These are phyloP conservation scores for Corniculantispora saksenae DNA, from an alignment of 2,329 filamentous ascomycete species.

Conservation along the genomic window DNA sequence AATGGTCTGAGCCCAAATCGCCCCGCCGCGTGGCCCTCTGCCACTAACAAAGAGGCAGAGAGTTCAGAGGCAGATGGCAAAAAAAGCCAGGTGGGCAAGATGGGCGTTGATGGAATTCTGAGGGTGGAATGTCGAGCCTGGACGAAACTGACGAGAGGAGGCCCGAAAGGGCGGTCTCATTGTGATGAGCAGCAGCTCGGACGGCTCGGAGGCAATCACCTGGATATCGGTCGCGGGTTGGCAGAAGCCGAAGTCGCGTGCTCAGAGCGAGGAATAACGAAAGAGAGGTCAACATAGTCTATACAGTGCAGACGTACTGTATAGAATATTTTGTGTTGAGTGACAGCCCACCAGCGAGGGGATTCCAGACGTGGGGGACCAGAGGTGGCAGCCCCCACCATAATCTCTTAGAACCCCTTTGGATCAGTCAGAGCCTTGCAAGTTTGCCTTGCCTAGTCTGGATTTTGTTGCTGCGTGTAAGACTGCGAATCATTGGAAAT, in stretches of 20 bases:
- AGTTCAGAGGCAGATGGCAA: too few species aligned
- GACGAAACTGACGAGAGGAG: not conserved
- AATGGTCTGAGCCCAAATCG: slow-evolving; percentile 5
- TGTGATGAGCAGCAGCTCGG: not conserved
- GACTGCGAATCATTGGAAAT: not conserved
- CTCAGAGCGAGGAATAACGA: slow-evolving; percentile 15
- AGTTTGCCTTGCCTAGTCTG: too few species aligned
- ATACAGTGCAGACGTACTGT: slow-evolving; percentile 17
- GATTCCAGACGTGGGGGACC: slow-evolving; percentile 2
- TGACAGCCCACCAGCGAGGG: slow-evolving; percentile 8
- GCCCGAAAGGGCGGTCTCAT: not conserved
- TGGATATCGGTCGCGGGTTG: slow-evolving; percentile 12
- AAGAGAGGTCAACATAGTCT: not conserved
- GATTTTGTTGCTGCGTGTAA: too few species aligned
- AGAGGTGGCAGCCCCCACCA: slow-evolving; percentile 7
- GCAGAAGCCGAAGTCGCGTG: slow-evolving; percentile 14
- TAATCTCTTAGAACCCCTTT: not conserved
- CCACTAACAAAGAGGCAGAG: too few species aligned
- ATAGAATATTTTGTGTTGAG: slow-evolving; percentile 10
- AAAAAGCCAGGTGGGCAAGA: not conserved
- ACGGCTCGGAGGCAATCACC: slow-evolving; percentile 15
- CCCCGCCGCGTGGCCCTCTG: too few species aligned
- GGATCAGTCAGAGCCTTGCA: too few species aligned
- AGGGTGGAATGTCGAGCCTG: too few species aligned
- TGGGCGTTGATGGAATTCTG: not conserved